These are phyloP conservation scores for Ceratonia siliqua DNA, from an alignment of 306 rosid genomes.

Conservation along the genomic window DNA sequence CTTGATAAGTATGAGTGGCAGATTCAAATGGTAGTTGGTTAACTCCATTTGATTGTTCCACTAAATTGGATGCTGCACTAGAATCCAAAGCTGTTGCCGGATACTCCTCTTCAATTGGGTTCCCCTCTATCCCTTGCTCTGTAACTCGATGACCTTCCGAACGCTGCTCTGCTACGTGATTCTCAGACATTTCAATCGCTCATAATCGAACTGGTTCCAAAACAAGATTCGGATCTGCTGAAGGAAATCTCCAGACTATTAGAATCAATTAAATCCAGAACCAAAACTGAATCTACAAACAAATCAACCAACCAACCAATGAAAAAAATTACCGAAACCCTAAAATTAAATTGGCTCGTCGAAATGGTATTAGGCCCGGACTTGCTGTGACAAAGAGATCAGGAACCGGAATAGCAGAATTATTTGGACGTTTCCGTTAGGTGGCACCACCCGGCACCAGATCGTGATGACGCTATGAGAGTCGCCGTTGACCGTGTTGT, in stretches of 20 bases:
- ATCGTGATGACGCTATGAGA: background rate
- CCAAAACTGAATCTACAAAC: background rate
- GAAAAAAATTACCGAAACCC: background rate
- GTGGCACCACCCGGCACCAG: background rate
- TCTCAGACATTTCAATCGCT: slow-evolving; percentile 51
- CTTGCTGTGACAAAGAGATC: no score
- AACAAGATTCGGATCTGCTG: slow-evolving; percentile 28
- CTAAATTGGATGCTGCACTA: background rate
- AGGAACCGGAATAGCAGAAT: background rate
- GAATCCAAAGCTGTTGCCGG: slow-evolving; percentile 22
- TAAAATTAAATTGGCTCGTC: background rate
- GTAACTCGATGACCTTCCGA: slow-evolving; percentile 29
- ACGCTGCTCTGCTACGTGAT: slow-evolving; percentile 34
- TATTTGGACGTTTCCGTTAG: background rate
- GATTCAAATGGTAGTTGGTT: slow-evolving; percentile 1
- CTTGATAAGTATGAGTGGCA: background rate
- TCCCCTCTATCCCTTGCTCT: background rate
- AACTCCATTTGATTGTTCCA: slow-evolving; percentile 9
- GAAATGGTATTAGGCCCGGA: background rate
- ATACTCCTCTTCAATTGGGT: background rate
- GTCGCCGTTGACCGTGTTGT: background rate
- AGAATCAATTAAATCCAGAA: background rate
- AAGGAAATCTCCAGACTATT: background rate
- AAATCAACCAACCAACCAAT: background rate
- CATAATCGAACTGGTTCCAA: slow-evolving; percentile 40